Evolutionary conservation across 352 stramenopile genomes (phyloP).

Genomic region (Pythium rishiriense): DNA sequence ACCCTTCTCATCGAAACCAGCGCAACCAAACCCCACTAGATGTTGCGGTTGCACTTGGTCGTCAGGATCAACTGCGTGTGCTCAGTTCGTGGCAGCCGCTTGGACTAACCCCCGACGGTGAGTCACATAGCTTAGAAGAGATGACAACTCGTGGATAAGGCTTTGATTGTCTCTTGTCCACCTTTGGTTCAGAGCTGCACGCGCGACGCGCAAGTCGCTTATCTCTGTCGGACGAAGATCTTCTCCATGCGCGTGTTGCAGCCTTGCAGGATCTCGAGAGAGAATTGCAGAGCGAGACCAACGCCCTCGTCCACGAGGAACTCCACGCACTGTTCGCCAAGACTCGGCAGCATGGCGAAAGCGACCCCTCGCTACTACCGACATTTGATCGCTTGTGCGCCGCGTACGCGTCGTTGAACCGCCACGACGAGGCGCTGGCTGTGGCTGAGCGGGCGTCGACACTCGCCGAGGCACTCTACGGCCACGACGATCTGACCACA

Average conservation of each 20-base stretch:
- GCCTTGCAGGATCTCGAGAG: constrained; percentile 16
- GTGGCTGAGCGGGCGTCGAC: constrained; percentile 43
- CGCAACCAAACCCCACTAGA: constrained; percentile 40
- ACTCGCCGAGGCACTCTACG: constrained; percentile 41
- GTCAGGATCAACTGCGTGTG: constrained; percentile 38
- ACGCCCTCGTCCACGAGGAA: constrained; percentile 41
- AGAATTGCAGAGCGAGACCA: constrained; percentile 34
- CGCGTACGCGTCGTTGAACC: constrained; percentile 13
- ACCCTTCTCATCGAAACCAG: constrained; percentile 33
- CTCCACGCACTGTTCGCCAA: constrained; percentile 62
- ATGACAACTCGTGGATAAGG: too few relatives aligned
- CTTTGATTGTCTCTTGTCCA: not conserved
- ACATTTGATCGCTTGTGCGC: constrained; percentile 40
- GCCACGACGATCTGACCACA: constrained; percentile 37
- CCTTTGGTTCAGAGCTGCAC: constrained; percentile 21
- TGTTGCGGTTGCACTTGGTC: constrained; percentile 37
- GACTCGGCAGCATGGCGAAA: constrained; percentile 38
- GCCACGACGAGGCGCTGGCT: constrained; percentile 32
- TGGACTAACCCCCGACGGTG: constrained; percentile 43
- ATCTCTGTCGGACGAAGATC: constrained; percentile 2
- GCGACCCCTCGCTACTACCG: constrained; percentile 40
- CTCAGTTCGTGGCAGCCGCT: constrained; percentile 51
- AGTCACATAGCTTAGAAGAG: too few relatives aligned
- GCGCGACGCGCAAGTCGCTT: constrained; percentile 2
- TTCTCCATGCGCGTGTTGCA: not conserved